Evolutionary conservation across 306 rosid genomes (phyloP), one percentile per base, ranked within the genome.

Genomic region (Trifolium pratense): DNA sequence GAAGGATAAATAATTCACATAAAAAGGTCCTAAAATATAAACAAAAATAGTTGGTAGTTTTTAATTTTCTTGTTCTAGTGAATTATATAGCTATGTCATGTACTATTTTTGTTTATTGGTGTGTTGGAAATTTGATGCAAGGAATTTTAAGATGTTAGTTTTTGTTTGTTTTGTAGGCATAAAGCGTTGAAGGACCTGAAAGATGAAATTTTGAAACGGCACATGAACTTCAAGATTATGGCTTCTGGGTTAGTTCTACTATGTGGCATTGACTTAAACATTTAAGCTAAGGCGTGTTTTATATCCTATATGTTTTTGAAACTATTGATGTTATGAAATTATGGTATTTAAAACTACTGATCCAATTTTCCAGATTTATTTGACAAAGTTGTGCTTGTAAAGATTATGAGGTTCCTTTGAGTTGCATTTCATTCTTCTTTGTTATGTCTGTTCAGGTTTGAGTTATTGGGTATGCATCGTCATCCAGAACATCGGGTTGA

Each of bases 401-500:
- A 52, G 68, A 11, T n/a, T 57, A 45, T 68, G 51, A 74, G 79
- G 20, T 53, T 49, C 43, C 70, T 36, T 31, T 62, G 23, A 70
- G 29, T 75, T 59, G 36, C 66, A 39, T 70, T 20, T 83, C 62
- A 70, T 74, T 78, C 43, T 71, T 71, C 34, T 57, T 75, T 40
- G 37, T 79, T 60, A 77, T 78, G 77, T 80, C 74, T 49, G 39
- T 87, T 40, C 73, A 94, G 98, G 57, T 94, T 74, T 86, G 93
- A 89, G 86, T 75, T 94, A 68, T 29, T 94, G 85, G 98, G 98
- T 55, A 74, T 94, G 92, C 98, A 91, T 83, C 97, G 98, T 66
- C 98, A 94, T 82, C 86, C 92, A 53, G 97, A 94, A 78, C 98
- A 87, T 78, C 86, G 97, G 39, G 97, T 78, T 45, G 98, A 94